Evolutionary conservation across 306 rosid genomes (phyloP).

Genomic region (Ammopiptanthus mongolicus): DNA sequence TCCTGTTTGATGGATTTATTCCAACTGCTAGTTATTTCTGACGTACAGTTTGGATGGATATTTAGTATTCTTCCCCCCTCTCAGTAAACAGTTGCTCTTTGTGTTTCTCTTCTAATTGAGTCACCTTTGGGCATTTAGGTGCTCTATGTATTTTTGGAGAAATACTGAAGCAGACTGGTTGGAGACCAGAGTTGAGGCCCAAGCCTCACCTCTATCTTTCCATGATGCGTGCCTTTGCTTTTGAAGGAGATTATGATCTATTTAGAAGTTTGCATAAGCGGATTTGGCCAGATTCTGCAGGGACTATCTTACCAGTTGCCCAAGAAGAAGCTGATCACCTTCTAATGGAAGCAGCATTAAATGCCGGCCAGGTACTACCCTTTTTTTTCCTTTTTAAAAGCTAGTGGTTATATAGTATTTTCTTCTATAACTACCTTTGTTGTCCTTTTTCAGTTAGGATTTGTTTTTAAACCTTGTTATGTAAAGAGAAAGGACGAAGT

Average conservation of each 20-base stretch:
- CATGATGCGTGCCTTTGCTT: conserved; percentile 68
- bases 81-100: not conserved
- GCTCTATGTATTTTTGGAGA: conserved; percentile 81
- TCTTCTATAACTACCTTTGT: not conserved
- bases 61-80: not conserved
- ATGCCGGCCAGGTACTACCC: conserved; percentile 56
- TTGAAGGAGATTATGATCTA: conserved; percentile 58
- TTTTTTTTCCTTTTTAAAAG: not conserved
- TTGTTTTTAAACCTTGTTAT: not conserved
- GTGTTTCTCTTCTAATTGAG: not conserved
- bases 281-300: conserved; percentile 68
- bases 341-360: conserved; percentile 80
- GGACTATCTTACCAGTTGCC: conserved; percentile 46
- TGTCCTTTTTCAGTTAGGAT: not conserved
- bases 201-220: conserved; percentile 93
- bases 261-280: conserved; percentile 55
- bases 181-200: conserved; percentile 55
- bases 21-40: not conserved
- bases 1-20: conserved; percentile 1
- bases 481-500: not conserved
- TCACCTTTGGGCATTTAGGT: conserved; percentile 34
- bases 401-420: not conserved
- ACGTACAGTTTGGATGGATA: not conserved
- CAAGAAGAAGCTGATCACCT: conserved; percentile 87
- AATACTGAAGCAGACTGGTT: conserved; percentile 62